phyloP scores from a whole-genome alignment of 257 asterid genomes.

The Nicotiana knightiana region DNA sequence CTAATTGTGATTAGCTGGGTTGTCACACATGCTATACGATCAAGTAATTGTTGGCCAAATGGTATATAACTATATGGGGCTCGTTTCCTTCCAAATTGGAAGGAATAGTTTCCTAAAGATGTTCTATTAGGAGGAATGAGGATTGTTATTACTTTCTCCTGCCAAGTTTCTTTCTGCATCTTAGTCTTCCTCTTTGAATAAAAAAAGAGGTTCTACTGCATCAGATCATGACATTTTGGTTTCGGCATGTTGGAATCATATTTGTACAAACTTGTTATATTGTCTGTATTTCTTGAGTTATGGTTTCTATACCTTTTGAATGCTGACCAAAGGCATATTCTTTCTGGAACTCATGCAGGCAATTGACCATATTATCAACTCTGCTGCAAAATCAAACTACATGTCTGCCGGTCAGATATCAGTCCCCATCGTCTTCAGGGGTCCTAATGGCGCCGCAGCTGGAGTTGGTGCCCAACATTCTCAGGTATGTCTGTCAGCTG shows the following conservation, averaged over 20 bases:
- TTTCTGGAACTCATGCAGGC: conserved; percentile 26
- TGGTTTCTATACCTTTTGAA: background rate
- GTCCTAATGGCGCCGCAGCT: conserved; percentile 53
- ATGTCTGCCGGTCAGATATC: conserved; percentile 47
- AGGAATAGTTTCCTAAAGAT: background rate
- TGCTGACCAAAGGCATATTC: background rate
- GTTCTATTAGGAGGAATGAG: background rate
- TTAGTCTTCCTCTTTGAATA: background rate
- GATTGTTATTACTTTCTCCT: background rate
- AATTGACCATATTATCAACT: conserved; percentile 43
- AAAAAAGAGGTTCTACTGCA: background rate
- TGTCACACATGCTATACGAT: background rate
- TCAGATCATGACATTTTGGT: background rate
- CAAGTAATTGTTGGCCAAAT: conserved; percentile 3
- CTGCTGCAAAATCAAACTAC: conserved; percentile 50
- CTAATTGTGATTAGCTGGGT: background rate
- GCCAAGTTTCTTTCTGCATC: background rate
- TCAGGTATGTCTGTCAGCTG: conserved; percentile 21
- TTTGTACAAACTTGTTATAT: background rate
- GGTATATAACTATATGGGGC: background rate
- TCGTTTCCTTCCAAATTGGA: background rate
- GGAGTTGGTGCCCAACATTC: conserved; percentile 55
- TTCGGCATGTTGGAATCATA: background rate
- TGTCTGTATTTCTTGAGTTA: background rate
- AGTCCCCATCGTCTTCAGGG: conserved; percentile 49